Conservation (phyloP, 2,329 filamentous ascomycete species). For the Cordyceps militaris region DNA sequence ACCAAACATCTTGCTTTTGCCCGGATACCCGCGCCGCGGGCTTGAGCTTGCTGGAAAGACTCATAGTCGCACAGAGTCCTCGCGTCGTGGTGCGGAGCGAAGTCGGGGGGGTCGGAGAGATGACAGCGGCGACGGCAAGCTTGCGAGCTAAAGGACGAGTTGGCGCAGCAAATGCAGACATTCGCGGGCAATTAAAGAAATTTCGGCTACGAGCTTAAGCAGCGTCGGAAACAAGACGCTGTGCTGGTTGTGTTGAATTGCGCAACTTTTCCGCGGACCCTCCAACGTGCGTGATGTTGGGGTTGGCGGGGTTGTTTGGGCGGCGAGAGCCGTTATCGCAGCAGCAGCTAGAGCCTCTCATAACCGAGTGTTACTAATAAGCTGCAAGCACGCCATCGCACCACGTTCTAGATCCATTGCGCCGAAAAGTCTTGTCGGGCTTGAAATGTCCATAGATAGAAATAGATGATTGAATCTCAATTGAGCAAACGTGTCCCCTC, state of each 20-base stretch:
- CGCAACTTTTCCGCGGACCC: not conserved
- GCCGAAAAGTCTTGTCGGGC: too few relatives aligned
- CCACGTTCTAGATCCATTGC: not conserved
- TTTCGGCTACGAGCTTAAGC: not conserved
- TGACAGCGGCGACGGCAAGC: not conserved
- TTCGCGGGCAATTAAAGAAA: not conserved
- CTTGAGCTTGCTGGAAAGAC: conserved; percentile 38
- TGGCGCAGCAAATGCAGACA: conserved; percentile 1
- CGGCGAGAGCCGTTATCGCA: conserved; percentile 5
- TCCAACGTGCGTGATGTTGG: not conserved
- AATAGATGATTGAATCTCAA: not conserved
- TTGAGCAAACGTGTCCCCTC: not conserved
- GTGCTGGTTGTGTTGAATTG: not conserved
- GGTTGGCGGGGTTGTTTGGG: not conserved
- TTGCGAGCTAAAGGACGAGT: not conserved
- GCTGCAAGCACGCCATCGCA: conserved; percentile 3
- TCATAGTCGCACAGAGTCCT: conserved; percentile 30
- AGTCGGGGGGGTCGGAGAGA: not conserved
- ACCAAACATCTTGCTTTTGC: conserved; percentile 48
- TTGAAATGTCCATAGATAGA: too few relatives aligned
- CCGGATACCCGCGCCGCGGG: conserved; percentile 44
- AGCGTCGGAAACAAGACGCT: not conserved
- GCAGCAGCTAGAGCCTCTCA: not conserved
- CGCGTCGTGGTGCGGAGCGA: conserved; percentile 8
- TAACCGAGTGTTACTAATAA: not conserved